These are phyloP conservation scores for Ceratobasidium sp. DNA, from an alignment of 1,284 basidiomycete species.

Conservation along the genomic window DNA sequence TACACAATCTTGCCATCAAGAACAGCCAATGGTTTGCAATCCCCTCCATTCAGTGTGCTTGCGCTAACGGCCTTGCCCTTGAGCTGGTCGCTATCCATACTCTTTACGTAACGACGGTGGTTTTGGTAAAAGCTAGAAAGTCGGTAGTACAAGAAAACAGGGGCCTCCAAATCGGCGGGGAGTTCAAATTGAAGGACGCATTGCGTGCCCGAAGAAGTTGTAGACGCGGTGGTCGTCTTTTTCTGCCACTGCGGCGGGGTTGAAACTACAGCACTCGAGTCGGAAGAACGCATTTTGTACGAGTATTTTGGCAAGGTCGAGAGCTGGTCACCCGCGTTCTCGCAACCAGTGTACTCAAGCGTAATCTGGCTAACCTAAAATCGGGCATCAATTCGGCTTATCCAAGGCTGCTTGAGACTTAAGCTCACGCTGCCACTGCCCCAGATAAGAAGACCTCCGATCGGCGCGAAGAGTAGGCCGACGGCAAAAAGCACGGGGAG, in stretches of 20 bases:
- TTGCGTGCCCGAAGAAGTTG: conserved; percentile 55
- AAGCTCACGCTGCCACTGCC: conserved; percentile 70
- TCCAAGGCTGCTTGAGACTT: not conserved
- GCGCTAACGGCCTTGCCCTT: conserved; percentile 70
- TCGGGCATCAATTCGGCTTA: conserved; percentile 3
- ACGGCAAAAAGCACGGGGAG: conserved; percentile 95
- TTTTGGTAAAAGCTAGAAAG: conserved; percentile 98
- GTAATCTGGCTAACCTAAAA: conserved; percentile 87
- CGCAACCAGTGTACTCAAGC: conserved; percentile 95
- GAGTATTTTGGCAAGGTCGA: conserved; percentile 68
- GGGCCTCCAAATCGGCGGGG: conserved; percentile 74
- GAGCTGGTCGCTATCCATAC: conserved; percentile 84
- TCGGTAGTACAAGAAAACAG: conserved; percentile 96
- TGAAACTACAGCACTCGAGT: conserved; percentile 53
- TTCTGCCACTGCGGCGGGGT: conserved; percentile 72
- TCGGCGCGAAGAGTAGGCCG: conserved; percentile 93
- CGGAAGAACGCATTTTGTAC: conserved; percentile 72
- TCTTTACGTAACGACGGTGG: conserved; percentile 97
- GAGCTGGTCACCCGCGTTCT: conserved; percentile 67
- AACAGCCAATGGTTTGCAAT: conserved; percentile 88
- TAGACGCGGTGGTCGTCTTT: conserved; percentile 55
- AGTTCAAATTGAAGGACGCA: conserved; percentile 85
- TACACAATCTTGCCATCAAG: conserved; percentile 70
- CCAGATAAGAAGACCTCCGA: conserved; percentile 93
- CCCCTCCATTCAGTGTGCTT: conserved; percentile 66